Evolutionary conservation across 352 stramenopile genomes (phyloP).

Genomic region (Phytopythium delawarense): DNA sequence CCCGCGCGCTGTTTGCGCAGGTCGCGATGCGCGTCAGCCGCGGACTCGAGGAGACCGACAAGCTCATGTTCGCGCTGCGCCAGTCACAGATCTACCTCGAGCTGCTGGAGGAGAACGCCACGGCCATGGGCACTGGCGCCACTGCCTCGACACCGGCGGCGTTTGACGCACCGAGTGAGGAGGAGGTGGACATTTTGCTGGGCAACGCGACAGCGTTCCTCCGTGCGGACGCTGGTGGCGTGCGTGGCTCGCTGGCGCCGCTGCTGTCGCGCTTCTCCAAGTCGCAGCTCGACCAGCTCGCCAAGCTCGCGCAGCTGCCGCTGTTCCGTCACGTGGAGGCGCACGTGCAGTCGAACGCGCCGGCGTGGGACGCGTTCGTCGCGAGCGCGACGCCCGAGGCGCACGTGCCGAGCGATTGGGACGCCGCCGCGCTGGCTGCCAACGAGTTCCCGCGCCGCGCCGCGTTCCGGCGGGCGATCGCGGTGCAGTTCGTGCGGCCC

Average conservation of each 20-base stretch:
- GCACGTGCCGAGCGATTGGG: constrained; percentile 62
- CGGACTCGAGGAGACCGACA: constrained; percentile 95
- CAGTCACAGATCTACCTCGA: constrained; percentile 92
- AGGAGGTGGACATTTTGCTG: constrained; percentile 71
- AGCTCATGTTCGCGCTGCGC: constrained; percentile 97
- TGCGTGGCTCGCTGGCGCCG: constrained; percentile 40
- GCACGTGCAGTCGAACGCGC: constrained; percentile 56
- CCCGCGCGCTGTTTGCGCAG: constrained; percentile 87
- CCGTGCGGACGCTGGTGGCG: constrained; percentile 27
- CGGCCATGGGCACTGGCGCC: constrained; percentile 24
- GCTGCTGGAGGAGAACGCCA: constrained; percentile 53
- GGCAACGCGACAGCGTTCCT: constrained; percentile 50
- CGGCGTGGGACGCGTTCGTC: constrained; percentile 80
- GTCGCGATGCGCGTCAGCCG: constrained; percentile 92
- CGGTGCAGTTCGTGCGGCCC: constrained; percentile 85
- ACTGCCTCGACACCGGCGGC: constrained; percentile 17
- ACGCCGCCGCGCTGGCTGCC: constrained; percentile 30
- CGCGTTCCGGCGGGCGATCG: constrained; percentile 77
- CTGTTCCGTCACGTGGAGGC: constrained; percentile 77
- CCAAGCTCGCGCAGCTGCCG: constrained; percentile 68
- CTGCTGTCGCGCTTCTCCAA: constrained; percentile 56
- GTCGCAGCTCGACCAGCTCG: constrained; percentile 80
- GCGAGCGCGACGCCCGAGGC: constrained; percentile 72
- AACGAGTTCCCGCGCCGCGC: constrained; percentile 41
- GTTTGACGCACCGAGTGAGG: constrained; percentile 64